These are phyloP conservation scores for Syncephalis plumigaleata DNA, from an alignment of 371 early-diverging fungal species.

Conservation along the genomic window DNA sequence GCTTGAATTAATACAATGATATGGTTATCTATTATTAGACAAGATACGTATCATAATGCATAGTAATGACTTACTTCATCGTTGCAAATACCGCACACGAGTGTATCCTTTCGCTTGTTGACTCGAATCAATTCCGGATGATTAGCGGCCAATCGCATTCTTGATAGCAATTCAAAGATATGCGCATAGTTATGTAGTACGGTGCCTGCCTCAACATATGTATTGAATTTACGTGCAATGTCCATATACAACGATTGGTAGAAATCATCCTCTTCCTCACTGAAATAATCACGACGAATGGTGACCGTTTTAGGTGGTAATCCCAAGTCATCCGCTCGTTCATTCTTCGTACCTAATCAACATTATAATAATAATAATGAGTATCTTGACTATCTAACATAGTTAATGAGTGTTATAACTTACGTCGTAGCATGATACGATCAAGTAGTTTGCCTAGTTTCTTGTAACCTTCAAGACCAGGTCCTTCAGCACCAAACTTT, in stretches of 20 bases:
- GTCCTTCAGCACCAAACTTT: constrained; percentile 39
- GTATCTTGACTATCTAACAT: no score
- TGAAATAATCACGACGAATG: constrained; percentile 70
- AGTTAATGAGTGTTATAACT: no score
- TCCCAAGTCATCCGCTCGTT: constrained; percentile 82
- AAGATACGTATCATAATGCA: no score
- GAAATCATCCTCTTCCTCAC: constrained; percentile 84
- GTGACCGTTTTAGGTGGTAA: constrained; percentile 76
- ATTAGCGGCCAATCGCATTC: constrained; percentile 66
- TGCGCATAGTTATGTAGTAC: constrained; percentile 90
- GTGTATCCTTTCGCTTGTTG: constrained; percentile 16
- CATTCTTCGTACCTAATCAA: constrained; percentile 76
- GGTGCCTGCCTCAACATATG: constrained; percentile 71
- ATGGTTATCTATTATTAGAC: no score
- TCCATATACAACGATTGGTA: constrained; percentile 73
- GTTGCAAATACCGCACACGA: constrained; percentile 84
- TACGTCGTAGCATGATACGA: constrained; percentile 67
- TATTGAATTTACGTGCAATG: constrained; percentile 59
- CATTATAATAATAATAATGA: no score
- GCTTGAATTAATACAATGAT: constrained; percentile 17
- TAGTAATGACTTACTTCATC: constrained; percentile 38
- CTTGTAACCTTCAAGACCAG: constrained; percentile 49
- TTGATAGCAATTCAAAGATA: constrained; percentile 64
- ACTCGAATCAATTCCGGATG: constrained; percentile 69
- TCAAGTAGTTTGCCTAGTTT: constrained; percentile 70